Evolutionary conservation across 768 basidiomycete species (phyloP).

Genomic region (Termitomyces sp.): DNA sequence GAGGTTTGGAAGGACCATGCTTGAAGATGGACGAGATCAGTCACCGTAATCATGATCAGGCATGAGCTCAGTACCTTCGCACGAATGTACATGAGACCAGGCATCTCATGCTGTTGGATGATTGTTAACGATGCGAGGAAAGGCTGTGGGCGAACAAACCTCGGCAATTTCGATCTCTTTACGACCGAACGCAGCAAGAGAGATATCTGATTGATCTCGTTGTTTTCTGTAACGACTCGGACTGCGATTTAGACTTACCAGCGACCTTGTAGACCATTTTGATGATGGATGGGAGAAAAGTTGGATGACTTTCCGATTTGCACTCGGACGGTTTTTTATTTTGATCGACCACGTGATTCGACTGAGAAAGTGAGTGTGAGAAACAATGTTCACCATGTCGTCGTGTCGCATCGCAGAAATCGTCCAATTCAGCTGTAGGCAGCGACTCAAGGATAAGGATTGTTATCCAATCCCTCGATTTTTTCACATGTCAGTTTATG

Average conservation of each 20-base stretch:
- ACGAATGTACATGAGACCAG: constrained; percentile 91
- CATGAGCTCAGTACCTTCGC: constrained; percentile 52
- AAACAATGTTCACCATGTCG: neutral
- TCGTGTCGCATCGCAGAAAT: constrained; percentile 64
- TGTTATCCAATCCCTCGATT: constrained; percentile 76
- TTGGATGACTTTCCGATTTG: constrained; percentile 16
- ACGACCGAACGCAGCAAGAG: constrained; percentile 98
- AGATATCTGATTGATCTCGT: constrained; percentile 54
- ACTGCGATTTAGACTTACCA: constrained; percentile 37
- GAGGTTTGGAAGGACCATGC: constrained; percentile 77
- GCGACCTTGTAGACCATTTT: constrained; percentile 90
- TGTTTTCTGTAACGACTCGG: constrained; percentile 7
- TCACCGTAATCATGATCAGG: constrained; percentile 8
- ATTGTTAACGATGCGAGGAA: constrained; percentile 8
- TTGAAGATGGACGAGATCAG: constrained; percentile 29
- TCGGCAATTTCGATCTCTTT: constrained; percentile 99
- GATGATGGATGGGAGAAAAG: constrained; percentile 18
- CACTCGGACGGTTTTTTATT: constrained; percentile 32
- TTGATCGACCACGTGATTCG: constrained; percentile 22
- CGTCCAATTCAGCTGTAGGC: constrained; percentile 61
- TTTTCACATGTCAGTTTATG: constrained; percentile 54
- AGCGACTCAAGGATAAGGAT: constrained; percentile 32
- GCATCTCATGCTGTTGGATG: constrained; percentile 76
- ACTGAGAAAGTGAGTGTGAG: neutral
- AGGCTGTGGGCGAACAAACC: constrained; percentile 37